phyloP scores from a whole-genome alignment of 495 filamentous ascomycete genomes.

The Hamigera avellanea region DNA sequence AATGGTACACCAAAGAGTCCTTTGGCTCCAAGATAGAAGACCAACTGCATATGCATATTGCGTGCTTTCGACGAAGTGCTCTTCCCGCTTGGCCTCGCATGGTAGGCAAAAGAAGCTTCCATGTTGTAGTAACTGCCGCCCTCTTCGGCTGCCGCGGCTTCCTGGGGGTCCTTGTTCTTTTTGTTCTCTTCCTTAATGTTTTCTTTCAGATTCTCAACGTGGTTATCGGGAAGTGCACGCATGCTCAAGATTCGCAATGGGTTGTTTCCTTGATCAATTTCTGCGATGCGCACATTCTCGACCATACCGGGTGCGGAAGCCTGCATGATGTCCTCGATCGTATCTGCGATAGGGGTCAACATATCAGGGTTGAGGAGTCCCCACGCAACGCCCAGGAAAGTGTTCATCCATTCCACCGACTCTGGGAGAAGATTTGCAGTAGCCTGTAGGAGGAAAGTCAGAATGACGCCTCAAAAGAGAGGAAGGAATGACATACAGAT shows the following conservation, averaged over 20 bases:
- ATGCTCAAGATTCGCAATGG: conserved; percentile 83
- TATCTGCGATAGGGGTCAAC: conserved; percentile 63
- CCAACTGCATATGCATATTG: conserved; percentile 94
- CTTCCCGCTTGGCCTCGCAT: conserved; percentile 63
- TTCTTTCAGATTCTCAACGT: conserved; percentile 69
- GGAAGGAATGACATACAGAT: conserved; percentile 40
- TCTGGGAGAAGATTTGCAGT: conserved; percentile 83
- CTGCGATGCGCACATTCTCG: conserved; percentile 90
- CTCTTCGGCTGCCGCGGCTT: conserved; percentile 80
- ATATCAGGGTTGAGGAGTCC: conserved; percentile 88
- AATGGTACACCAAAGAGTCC: conserved; percentile 74
- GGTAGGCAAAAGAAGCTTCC: conserved; percentile 87
- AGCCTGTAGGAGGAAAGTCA: conserved; percentile 30
- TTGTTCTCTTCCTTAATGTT: conserved; percentile 66
- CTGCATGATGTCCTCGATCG: conserved; percentile 90
- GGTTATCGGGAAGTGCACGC: conserved; percentile 70
- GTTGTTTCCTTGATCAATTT: conserved; percentile 88
- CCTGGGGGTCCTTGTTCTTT: conserved; percentile 74
- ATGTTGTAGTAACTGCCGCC: conserved; percentile 92
- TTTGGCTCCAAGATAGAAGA: conserved; percentile 78
- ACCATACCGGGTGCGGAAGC: conserved; percentile 80
- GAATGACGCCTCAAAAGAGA: not conserved
- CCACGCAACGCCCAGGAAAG: conserved; percentile 70
- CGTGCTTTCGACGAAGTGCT: conserved; percentile 66
- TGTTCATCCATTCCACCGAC: conserved; percentile 93